phyloP scores from a whole-genome alignment of 257 asterid species.

The Marsdenia floribunda region DNA sequence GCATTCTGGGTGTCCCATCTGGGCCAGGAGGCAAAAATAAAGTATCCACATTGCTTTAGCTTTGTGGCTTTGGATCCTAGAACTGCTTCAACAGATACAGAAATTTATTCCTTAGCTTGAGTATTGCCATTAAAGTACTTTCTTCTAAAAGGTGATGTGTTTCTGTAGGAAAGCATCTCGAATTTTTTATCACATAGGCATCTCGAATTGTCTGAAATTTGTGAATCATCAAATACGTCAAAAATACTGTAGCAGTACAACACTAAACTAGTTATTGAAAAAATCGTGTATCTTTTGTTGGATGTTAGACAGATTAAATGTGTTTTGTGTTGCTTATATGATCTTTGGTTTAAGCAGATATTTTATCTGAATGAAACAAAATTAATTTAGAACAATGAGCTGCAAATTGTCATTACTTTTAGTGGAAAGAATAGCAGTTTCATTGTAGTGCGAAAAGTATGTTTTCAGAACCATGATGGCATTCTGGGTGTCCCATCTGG shows the following conservation, averaged over 20 bases:
- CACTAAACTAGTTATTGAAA: neutral
- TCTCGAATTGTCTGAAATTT: neutral
- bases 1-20: neutral
- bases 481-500: neutral
- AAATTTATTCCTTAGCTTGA: neutral
- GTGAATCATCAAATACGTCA: neutral
- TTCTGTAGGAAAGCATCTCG: neutral
- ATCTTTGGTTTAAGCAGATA: neutral
- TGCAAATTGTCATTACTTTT: neutral
- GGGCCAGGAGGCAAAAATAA: neutral
- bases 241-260: neutral
- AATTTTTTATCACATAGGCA: neutral
- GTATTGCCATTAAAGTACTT: neutral
- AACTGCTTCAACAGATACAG: neutral
- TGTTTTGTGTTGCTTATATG: neutral
- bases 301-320: neutral
- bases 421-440: neutral
- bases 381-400: too few species aligned
- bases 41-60: neutral
- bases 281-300: neutral
- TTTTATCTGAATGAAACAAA: neutral
- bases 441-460: neutral
- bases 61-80: neutral
- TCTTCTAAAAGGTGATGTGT: neutral
- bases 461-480: neutral